Base-by-base conservation (phyloP, 2,329 filamentous ascomycete species). In the Rutstroemia sp. region DNA sequence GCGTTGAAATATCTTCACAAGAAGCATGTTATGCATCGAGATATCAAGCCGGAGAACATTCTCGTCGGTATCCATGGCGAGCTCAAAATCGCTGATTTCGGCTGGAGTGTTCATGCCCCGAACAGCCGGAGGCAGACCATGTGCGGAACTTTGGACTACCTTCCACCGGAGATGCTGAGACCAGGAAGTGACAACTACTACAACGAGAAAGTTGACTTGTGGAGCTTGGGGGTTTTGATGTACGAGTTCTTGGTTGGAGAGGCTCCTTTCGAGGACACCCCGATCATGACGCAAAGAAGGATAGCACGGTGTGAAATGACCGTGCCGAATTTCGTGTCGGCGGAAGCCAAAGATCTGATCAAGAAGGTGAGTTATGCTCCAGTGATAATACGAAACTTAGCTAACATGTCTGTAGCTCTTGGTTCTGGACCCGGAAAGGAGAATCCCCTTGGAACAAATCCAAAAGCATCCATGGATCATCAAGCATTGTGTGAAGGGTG, bases 41-140 rank as follows among this genome's bases (percentile, higher is more conserved):
- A 97, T 67, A 97, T 97, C 75, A 97, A 97, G 77, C 92, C 92
- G 2, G 92, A 97, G 74, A 97, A 97, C 68, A 97, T 97, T 62
- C 80, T 97, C 21, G 87, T 97, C 30, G 92, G 92, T 14, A 91
- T 97, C 59, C 92, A 97, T 70, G 94, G 92, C 63, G 94, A 99
- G 77, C 92, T 99, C 75, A 99, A 99, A 74, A 92, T 99, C 68
- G 95, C 90, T 4, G 94, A 99, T 72, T 99, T 97, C 69, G 92
- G 94, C 50, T 99, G 94, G 94, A 95, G 89, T 70, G 94, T 97
- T 4, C 94, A 99, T 72, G 94, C 94, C 5, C 94, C 94, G 27
- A 96, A 95, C 73, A 95, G 92, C 75, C 79, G 94, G 65, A 81
- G 94, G 60, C 87, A 92, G 69, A 99, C 94, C 56, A 92, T 97